Percentiles rank a stretch among this genome's conserved stretches.
These are phyloP conservation scores for Pistacia vera DNA, from an alignment of 345 rosid species.

Conservation along the genomic window DNA sequence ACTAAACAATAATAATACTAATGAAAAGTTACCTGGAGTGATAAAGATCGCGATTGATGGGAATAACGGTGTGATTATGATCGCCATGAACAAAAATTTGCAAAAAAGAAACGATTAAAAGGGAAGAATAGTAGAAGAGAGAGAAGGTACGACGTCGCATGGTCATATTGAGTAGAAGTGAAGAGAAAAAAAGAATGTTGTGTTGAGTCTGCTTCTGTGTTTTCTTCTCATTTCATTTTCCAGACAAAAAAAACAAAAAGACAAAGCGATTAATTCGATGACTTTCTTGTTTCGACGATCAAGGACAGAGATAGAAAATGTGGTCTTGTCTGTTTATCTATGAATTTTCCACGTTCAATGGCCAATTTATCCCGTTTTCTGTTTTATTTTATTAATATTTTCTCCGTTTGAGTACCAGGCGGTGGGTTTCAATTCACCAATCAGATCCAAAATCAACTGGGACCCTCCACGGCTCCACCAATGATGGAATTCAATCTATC, in stretches of 20 bases:
- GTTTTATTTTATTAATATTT: not conserved
- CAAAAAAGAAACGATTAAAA: constrained; percentile 20
- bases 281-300: not conserved
- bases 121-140: constrained; percentile 18
- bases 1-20: not conserved
- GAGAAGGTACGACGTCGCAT: constrained; percentile 16
- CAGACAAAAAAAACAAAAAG: not conserved
- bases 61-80: constrained; percentile 42
- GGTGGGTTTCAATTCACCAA: not conserved
- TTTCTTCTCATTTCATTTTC: constrained; percentile 29
- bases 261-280: not conserved
- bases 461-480: not conserved
- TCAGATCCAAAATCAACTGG: not conserved
- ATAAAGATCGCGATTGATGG: constrained; percentile 82
- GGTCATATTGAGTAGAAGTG: constrained; percentile 1
- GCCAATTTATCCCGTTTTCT: not conserved
- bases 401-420: not conserved
- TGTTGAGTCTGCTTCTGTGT: not conserved
- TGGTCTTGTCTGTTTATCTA: constrained; percentile 24
- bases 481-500: not conserved
- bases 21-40: constrained; percentile 56
- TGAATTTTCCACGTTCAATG: constrained; percentile 27
- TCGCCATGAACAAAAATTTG: constrained; percentile 22
- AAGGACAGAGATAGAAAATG: constrained; percentile 10
- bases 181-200: not conserved